These are phyloP conservation scores for Panaeolus cyanescens DNA, from an alignment of 768 basidiomycete species.

Conservation along the genomic window DNA sequence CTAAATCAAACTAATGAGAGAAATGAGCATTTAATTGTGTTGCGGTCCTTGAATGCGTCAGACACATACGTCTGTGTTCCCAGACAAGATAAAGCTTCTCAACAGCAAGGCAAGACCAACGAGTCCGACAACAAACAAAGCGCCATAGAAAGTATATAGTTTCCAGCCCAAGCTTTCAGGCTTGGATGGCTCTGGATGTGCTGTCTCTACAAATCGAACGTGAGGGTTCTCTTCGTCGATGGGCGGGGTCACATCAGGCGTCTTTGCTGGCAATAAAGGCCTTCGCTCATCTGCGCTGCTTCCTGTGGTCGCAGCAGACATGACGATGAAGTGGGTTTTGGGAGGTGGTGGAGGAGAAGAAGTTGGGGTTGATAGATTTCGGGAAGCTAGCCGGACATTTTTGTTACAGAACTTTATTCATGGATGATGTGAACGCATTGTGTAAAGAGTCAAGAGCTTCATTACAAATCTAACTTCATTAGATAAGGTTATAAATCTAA, in stretches of 20 bases:
- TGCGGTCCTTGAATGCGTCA: not conserved
- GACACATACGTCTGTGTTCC: conserved; percentile 60
- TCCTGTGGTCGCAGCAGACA: not conserved
- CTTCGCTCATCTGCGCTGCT: not conserved
- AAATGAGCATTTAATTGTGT: not conserved
- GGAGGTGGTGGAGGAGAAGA: not conserved
- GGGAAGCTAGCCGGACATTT: not conserved
- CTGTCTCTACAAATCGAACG: not conserved
- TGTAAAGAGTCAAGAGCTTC: not conserved
- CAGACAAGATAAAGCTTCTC: conserved; percentile 71
- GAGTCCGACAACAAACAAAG: conserved; percentile 35
- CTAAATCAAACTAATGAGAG: conserved; percentile 72
- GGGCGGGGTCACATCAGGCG: not conserved
- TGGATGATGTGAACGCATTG: not conserved
- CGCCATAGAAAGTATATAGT: conserved; percentile 28
- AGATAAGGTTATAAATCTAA: not conserved
- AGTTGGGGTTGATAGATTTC: not conserved
- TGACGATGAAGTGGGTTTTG: not conserved
- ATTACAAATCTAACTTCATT: not conserved
- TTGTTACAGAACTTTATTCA: conserved; percentile 1
- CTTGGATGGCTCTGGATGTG: conserved; percentile 6
- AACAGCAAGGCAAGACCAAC: conserved; percentile 54
- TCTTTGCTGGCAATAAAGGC: not conserved
- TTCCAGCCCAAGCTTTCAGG: conserved; percentile 24
- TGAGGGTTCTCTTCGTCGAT: not conserved